Evolutionary conservation across 1,284 basidiomycete species (phyloP).

Genomic region (Pholiota adiposa): DNA sequence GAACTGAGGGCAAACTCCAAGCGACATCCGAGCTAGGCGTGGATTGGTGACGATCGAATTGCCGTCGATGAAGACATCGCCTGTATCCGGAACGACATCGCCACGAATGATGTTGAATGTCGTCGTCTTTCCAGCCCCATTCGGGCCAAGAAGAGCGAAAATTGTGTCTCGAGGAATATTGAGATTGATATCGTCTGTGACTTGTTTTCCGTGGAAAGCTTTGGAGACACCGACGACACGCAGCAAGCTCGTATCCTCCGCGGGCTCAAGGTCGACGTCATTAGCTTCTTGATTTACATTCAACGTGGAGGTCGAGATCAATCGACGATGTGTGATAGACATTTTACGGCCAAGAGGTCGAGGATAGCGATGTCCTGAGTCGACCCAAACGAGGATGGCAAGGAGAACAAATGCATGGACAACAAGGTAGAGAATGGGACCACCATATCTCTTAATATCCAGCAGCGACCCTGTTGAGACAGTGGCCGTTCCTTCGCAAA

Average conservation of each 20-base stretch:
- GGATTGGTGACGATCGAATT: slow-evolving; percentile 66
- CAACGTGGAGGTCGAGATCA: slow-evolving; percentile 45
- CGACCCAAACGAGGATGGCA: slow-evolving; percentile 38
- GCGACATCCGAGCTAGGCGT: slow-evolving; percentile 61
- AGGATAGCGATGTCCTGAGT: slow-evolving; percentile 33
- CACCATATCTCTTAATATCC: slow-evolving; percentile 66
- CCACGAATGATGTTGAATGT: slow-evolving; percentile 81
- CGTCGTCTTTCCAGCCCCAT: slow-evolving; percentile 83
- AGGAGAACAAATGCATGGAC: slow-evolving; percentile 40
- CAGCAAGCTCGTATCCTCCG: slow-evolving; percentile 55
- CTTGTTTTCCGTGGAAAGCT: slow-evolving; percentile 58
- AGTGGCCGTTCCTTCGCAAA: slow-evolving; percentile 63
- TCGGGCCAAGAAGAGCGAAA: slow-evolving; percentile 79
- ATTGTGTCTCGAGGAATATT: slow-evolving; percentile 66
- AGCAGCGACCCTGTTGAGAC: slow-evolving; percentile 54
- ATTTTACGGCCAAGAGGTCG: slow-evolving; percentile 8
- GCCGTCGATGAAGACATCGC: slow-evolving; percentile 69
- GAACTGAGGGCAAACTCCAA: slow-evolving; percentile 85
- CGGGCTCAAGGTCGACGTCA: slow-evolving; percentile 33
- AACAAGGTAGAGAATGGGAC: slow-evolving; percentile 77
- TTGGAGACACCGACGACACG: slow-evolving; percentile 73
- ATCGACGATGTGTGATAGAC: background rate
- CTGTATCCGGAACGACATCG: slow-evolving; percentile 61
- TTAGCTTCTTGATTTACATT: slow-evolving; percentile 47
- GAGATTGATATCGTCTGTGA: slow-evolving; percentile 77